Conservation (phyloP, 495 filamentous ascomycete species). For the Penicillium flavigenum region DNA sequence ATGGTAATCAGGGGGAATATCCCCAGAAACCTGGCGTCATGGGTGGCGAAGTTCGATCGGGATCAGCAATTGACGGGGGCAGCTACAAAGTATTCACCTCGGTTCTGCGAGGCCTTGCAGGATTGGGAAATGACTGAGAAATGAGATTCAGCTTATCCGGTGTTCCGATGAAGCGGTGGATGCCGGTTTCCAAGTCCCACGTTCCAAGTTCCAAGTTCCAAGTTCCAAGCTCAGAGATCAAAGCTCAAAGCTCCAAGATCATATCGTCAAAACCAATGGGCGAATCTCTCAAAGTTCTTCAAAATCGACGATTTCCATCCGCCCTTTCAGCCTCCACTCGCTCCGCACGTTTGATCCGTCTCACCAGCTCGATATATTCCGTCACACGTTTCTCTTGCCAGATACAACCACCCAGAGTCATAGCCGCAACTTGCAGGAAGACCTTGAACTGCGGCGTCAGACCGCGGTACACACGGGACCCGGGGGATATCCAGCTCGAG, state of each 20-base stretch:
- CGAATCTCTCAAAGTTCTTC: neutral
- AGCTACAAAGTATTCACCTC: neutral
- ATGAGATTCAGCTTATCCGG: neutral
- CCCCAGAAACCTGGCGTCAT: constrained; percentile 9
- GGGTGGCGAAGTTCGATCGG: constrained; percentile 6
- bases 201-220: neutral
- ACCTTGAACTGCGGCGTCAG: constrained; percentile 90
- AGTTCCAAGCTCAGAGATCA: neutral
- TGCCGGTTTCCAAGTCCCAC: neutral
- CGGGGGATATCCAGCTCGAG: constrained; percentile 46
- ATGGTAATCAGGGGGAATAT: constrained; percentile 15
- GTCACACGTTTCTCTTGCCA: constrained; percentile 76
- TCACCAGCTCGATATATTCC: constrained; percentile 54
- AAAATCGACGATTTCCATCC: constrained; percentile 21
- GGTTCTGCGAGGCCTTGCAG: neutral
- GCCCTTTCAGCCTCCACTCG: constrained; percentile 60
- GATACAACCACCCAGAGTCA: constrained; percentile 82
- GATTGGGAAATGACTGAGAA: neutral
- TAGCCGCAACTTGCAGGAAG: constrained; percentile 83
- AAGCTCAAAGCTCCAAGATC: neutral
- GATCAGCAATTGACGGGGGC: neutral
- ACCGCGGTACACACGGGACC: constrained; percentile 72
- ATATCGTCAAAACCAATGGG: neutral
- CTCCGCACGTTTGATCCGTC: constrained; percentile 62
- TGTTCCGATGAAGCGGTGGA: neutral